Percentiles rank a stretch among this genome's conserved stretches.
Evolutionary conservation across 2,329 filamentous ascomycete species (phyloP).

Genomic region (Biscogniauxia mediterranea): DNA sequence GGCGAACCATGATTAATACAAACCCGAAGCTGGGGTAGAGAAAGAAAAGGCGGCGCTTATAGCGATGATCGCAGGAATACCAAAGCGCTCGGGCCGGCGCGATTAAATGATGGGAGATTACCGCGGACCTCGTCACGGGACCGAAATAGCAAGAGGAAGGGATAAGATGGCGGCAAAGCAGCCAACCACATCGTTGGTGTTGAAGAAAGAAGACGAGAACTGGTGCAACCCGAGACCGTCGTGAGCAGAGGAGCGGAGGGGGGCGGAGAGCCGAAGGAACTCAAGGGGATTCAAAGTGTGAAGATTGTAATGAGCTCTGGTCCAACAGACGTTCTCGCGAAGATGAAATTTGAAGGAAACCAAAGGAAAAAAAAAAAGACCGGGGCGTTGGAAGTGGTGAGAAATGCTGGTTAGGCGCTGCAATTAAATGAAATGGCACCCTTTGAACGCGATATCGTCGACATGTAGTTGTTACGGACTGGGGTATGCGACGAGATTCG

Average conservation of each 20-base stretch:
- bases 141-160: constrained; percentile 1
- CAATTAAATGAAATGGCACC: constrained; percentile 18
- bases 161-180: constrained; percentile 21
- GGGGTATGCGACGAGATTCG: constrained; percentile 18
- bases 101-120: background rate
- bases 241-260: constrained; percentile 1
- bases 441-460: constrained; percentile 19
- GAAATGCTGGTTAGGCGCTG: constrained; percentile 20
- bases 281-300: background rate
- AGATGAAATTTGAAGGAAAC: constrained; percentile 12
- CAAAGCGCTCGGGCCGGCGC: background rate
- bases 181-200: constrained; percentile 15
- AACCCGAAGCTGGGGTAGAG: background rate
- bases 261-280: no score
- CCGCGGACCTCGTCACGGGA: background rate
- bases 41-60: background rate
- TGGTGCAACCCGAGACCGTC: constrained; percentile 6
- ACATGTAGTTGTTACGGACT: constrained; percentile 21
- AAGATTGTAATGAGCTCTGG: background rate
- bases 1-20: background rate
- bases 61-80: background rate
- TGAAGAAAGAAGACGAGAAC: constrained; percentile 5
- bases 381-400: constrained; percentile 6
- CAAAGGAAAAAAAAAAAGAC: constrained; percentile 1
- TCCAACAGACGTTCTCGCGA: constrained; percentile 9